A percentile compares a stretch with the other conserved stretches of the same genome.
Evolutionary conservation across 371 early-diverging fungal species (phyloP).

Genomic region (Smittium mucronatum): DNA sequence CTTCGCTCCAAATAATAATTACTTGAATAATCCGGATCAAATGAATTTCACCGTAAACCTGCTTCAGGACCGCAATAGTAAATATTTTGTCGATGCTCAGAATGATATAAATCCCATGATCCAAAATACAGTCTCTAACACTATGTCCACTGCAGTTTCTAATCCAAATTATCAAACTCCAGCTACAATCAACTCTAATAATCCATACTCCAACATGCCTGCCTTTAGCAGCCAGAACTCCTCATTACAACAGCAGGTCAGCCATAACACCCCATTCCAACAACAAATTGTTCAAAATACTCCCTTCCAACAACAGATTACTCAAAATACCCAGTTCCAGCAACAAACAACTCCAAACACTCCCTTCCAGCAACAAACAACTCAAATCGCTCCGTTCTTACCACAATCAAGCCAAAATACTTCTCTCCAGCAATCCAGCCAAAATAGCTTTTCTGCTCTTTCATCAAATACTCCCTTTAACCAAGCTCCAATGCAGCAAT

Average conservation of each 20-base stretch:
- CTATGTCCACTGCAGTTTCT: neutral
- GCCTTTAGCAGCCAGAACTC: neutral
- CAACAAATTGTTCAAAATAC: neutral
- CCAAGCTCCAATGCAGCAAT: too few relatives aligned
- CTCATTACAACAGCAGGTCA: neutral
- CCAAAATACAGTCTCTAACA: neutral
- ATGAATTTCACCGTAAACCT: neutral
- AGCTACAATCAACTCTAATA: neutral
- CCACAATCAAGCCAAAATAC: too few relatives aligned
- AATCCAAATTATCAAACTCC: neutral
- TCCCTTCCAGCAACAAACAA: neutral
- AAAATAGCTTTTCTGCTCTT: too few relatives aligned
- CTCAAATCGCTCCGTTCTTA: too few relatives aligned
- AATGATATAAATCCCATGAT: neutral
- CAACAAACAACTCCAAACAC: neutral
- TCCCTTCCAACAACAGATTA: neutral
- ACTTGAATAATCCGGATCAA: neutral
- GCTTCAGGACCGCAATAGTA: neutral
- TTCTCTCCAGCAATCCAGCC: too few relatives aligned
- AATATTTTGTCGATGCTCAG: neutral
- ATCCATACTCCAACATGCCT: neutral
- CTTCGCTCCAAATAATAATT: neutral
- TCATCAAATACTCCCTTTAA: too few relatives aligned
- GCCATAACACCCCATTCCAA: neutral
- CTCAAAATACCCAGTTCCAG: neutral